phyloP scores from a whole-genome alignment of 2,329 filamentous ascomycete genomes.

The Colletotrichum australisinense region DNA sequence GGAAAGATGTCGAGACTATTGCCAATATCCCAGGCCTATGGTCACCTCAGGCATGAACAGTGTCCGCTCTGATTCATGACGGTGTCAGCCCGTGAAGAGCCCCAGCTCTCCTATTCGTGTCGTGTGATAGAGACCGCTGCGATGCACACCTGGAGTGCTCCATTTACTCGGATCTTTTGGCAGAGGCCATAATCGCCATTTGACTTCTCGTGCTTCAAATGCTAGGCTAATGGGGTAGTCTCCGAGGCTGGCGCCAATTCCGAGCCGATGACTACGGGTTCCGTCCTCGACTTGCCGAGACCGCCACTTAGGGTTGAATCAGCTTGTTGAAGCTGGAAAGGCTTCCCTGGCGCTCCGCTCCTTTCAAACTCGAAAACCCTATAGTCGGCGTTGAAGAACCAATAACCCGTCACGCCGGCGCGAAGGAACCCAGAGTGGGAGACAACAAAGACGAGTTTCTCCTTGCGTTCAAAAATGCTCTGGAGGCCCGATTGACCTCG shows the following conservation, averaged over 20 bases:
- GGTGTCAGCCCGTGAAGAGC: background rate
- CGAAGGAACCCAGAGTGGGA: constrained; percentile 74
- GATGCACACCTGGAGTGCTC: background rate
- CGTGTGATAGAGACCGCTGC: no score
- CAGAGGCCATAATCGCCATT: background rate
- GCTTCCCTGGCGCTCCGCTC: constrained; percentile 39
- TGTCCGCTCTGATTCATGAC: background rate
- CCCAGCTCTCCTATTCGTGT: background rate
- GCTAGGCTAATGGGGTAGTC: background rate
- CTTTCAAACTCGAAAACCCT: constrained; percentile 68
- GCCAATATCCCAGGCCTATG: background rate
- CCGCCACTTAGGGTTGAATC: constrained; percentile 50
- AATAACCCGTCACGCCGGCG: constrained; percentile 64
- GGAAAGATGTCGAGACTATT: background rate
- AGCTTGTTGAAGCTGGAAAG: constrained; percentile 56
- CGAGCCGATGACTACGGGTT: constrained; percentile 51
- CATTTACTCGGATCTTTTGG: background rate
- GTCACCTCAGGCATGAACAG: background rate
- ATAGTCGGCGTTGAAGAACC: constrained; percentile 73
- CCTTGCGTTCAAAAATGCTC: constrained; percentile 62
- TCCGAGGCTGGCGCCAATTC: constrained; percentile 49
- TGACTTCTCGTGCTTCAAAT: background rate
- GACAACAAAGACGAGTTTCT: constrained; percentile 73
- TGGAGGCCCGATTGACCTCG: constrained; percentile 64
- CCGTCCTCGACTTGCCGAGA: constrained; percentile 48